Conservation (phyloP, 768 basidiomycete genomes). For the Multifurca ochricompacta region DNA sequence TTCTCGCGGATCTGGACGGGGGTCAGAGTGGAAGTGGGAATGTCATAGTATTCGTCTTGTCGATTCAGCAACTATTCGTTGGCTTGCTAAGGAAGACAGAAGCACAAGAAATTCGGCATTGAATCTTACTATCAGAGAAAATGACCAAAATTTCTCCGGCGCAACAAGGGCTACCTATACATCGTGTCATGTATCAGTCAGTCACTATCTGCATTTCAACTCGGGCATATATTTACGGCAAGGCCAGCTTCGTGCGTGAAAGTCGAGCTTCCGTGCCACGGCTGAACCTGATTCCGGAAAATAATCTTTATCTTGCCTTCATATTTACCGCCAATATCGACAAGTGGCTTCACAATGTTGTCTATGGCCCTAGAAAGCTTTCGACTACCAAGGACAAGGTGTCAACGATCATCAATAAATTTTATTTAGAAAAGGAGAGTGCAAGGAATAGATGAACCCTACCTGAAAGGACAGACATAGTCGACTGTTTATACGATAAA, state of each 20-base stretch:
- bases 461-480: constrained; percentile 84
- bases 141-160: constrained; percentile 76
- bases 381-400: constrained; percentile 36
- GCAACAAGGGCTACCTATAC: constrained; percentile 56
- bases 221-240: constrained; percentile 42
- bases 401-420: too few relatives aligned
- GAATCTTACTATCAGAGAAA: constrained; percentile 50
- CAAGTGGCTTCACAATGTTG: constrained; percentile 47
- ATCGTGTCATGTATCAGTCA: neutral
- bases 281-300: constrained; percentile 64
- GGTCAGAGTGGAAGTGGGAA: constrained; percentile 57
- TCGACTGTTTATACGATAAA: constrained; percentile 45
- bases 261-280: constrained; percentile 74
- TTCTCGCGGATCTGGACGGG: constrained; percentile 68
- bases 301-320: constrained; percentile 67
- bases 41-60: constrained; percentile 77
- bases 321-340: constrained; percentile 54
- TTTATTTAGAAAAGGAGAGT: neutral
- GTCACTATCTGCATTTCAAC: neutral
- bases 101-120: neutral
- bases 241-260: constrained; percentile 76
- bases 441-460: neutral
- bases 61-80: constrained; percentile 61
- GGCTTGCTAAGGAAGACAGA: neutral
- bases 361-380: constrained; percentile 58